Conservation (phyloP, 2,329 filamentous ascomycete genomes). For the Botryotinia calthae region DNA sequence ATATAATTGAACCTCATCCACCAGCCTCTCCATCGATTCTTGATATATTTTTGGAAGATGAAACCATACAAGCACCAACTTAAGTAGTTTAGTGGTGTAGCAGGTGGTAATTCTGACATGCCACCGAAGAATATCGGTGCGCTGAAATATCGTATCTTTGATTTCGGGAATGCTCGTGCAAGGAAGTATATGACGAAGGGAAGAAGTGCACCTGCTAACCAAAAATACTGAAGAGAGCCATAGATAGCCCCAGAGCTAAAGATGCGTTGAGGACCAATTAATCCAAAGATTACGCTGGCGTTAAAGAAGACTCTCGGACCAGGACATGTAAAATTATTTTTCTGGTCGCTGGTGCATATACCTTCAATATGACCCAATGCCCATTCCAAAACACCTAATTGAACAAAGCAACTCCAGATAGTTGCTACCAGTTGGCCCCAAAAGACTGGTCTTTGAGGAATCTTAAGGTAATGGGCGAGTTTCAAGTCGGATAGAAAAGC, state of each 20-base stretch:
- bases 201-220: constrained; percentile 62
- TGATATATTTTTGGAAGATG: constrained; percentile 67
- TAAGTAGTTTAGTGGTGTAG: constrained; percentile 68
- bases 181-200: constrained; percentile 57
- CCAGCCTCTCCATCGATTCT: constrained; percentile 65
- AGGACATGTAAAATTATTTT: constrained; percentile 49
- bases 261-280: constrained; percentile 62
- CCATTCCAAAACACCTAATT: constrained; percentile 62
- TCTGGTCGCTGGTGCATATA: constrained; percentile 54
- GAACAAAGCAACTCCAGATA: constrained; percentile 63
- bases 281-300: constrained; percentile 72
- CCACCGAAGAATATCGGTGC: constrained; percentile 22
- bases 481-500: constrained; percentile 43
- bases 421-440: constrained; percentile 64
- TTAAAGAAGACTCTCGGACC: constrained; percentile 50
- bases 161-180: constrained; percentile 58
- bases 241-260: constrained; percentile 51
- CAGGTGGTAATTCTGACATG: constrained; percentile 51
- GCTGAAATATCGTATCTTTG: constrained; percentile 48
- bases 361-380: constrained; percentile 59
- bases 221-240: constrained; percentile 65
- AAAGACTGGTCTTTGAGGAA: constrained; percentile 65
- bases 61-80: constrained; percentile 65
- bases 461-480: constrained; percentile 53
- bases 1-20: constrained; percentile 79